These are phyloP conservation scores for Aureobasidium sp. DNA, from an alignment of 2,329 filamentous ascomycete genomes.

Conservation along the genomic window DNA sequence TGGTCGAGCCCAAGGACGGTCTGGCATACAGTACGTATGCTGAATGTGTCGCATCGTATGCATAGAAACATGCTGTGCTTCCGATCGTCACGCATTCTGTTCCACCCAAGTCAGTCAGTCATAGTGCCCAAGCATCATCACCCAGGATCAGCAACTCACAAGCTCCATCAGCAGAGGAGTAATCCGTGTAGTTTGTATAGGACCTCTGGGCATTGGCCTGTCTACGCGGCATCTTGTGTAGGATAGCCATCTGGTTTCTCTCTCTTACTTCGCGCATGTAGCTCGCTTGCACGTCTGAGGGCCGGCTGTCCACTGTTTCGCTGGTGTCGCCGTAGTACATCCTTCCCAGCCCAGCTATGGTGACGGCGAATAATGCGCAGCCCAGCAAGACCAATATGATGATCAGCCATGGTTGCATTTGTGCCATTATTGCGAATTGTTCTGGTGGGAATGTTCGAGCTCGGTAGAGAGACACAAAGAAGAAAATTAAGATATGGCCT, in stretches of 20 bases:
- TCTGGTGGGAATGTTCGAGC: no score
- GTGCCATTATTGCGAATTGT: not conserved
- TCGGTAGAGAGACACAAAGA: not conserved
- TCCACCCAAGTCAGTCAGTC: not conserved
- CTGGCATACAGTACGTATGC: slow-evolving; percentile 6
- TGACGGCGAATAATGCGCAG: not conserved
- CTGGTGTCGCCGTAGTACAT: slow-evolving; percentile 7
- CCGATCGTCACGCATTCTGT: not conserved
- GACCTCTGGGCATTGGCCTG: not conserved
- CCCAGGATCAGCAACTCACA: not conserved
- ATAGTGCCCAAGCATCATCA: no score
- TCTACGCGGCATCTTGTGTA: not conserved
- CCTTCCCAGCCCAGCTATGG: not conserved
- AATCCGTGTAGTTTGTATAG: not conserved
- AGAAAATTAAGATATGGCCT: not conserved
- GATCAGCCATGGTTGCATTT: slow-evolving; percentile 2
- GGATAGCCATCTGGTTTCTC: not conserved
- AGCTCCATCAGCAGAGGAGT: not conserved
- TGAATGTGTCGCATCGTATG: not conserved
- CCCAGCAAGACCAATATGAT: not conserved
- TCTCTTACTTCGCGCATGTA: slow-evolving; percentile 10
- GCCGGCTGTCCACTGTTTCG: not conserved
- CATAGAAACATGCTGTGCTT: not conserved
- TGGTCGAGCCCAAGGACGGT: slow-evolving; percentile 7
- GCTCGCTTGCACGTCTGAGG: not conserved